A percentile compares a stretch with the other conserved stretches of the same genome.
Evolutionary conservation across 352 stramenopile species (phyloP).

Genomic region (Pseudoperonospora humuli): DNA sequence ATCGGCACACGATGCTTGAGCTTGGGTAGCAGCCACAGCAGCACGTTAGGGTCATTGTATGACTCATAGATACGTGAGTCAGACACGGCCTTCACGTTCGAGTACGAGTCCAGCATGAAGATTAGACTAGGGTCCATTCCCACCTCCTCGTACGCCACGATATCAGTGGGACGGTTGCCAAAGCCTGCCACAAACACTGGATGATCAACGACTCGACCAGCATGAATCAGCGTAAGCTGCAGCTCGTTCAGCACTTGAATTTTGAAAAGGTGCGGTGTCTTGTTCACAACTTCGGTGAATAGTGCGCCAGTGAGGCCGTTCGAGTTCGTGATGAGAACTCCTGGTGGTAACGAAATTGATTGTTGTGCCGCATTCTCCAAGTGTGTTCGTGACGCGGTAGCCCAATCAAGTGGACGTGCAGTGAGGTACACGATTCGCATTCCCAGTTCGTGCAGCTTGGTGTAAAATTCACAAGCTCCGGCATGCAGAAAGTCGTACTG

Average conservation of each 20-base stretch:
- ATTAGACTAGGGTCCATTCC: constrained; percentile 63
- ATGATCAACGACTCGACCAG: constrained; percentile 56
- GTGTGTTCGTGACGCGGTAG: constrained; percentile 55
- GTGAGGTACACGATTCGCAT: constrained; percentile 79
- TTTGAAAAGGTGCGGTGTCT: constrained; percentile 81
- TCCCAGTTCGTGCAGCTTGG: constrained; percentile 61
- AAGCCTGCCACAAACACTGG: constrained; percentile 83
- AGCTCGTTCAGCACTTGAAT: constrained; percentile 75
- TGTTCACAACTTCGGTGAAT: constrained; percentile 81
- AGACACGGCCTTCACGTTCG: constrained; percentile 53
- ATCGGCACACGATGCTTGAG: constrained; percentile 80
- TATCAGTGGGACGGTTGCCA: constrained; percentile 75
- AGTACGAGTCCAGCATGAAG: constrained; percentile 81
- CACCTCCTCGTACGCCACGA: constrained; percentile 71
- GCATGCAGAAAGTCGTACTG: constrained; percentile 81
- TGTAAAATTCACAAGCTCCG: constrained; percentile 75
- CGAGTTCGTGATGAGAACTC: constrained; percentile 76
- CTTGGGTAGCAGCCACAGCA: constrained; percentile 71
- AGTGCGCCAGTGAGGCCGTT: constrained; percentile 68
- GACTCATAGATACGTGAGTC: constrained; percentile 68
- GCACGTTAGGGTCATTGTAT: constrained; percentile 70
- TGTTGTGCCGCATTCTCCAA: constrained; percentile 70
- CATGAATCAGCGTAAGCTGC: constrained; percentile 73
- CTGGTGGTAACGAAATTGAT: constrained; percentile 43
- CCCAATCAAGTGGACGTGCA: constrained; percentile 73